phyloP scores from a whole-genome alignment of 148 eudicot species.

The Cornus kousa region DNA sequence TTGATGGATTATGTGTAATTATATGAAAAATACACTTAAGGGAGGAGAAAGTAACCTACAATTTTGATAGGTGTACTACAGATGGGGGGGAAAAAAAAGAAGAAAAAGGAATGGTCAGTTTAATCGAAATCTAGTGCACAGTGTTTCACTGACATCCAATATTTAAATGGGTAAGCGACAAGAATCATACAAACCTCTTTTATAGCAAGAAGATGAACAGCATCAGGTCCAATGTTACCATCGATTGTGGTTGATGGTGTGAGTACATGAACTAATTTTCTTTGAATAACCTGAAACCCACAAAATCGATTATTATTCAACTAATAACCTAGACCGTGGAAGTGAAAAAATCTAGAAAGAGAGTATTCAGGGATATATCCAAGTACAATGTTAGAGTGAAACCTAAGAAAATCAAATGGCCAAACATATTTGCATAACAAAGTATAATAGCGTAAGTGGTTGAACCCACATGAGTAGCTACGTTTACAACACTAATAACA shows the following conservation, averaged over 20 bases:
- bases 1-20: not conserved
- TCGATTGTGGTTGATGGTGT: slow-evolving; percentile 81
- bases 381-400: not conserved
- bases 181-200: slow-evolving; percentile 63
- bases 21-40: too few relatives aligned
- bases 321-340: not conserved
- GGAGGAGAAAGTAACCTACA: not conserved
- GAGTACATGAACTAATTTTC: slow-evolving; percentile 76
- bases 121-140: too few relatives aligned
- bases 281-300: slow-evolving; percentile 70
- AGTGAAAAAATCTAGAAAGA: not conserved
- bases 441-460: not conserved
- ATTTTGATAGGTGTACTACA: not conserved
- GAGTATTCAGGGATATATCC: not conserved
- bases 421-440: not conserved
- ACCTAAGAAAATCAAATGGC: not conserved
- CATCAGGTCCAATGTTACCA: slow-evolving; percentile 91
- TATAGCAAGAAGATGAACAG: slow-evolving; percentile 93
- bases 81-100: not conserved
- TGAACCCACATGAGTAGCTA: not conserved
- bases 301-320: not conserved
- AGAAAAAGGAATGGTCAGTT: not conserved
- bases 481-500: not conserved
- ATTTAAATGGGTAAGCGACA: not conserved
- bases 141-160: not conserved